Evolutionary conservation across 2,329 filamentous ascomycete genomes (phyloP), one percentile per base, ranked within the genome.

Genomic region (Lecanicillium sp.): DNA sequence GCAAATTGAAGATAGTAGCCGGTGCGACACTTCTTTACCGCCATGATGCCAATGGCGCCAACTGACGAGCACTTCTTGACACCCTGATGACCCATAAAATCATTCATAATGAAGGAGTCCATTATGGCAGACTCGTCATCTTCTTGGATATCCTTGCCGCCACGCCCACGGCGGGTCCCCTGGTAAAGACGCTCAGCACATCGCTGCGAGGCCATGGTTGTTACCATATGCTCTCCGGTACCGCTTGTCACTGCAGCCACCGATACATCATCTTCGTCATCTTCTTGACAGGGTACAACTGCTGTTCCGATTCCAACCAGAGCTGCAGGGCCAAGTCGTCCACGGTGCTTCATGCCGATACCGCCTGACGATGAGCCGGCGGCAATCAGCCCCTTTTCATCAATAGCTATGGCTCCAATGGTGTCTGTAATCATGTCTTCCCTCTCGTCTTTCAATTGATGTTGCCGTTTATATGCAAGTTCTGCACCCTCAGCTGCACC

Each of bases 181-280:
- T 82, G 77, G 55, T 88, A 95, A 18, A 98, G 71, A 33, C 92
- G 78, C 47, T 90, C 84, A 1, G 89, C 88, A 56, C 88, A 94
- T 40, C 83, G 81, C 42, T 83, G 81, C 6, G 92, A 89, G 10
- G 92, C 90, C 73, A 94, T 83, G 1, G 89, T 94, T 1, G 90
- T 96, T 27, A 88, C 86, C 84, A 98, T 98, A 57, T 98, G 92
- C 62, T 98, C 92, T 34, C 92, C 92, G 3, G 92, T 98, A 19
- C 92, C 92, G 56, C 87, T 95, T 29, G 88, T 94, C 17, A 96
- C 87, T 18, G 82, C 80, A 20, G 87, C 90, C 19, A 95, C 87
- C 33, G 74, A 78, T 7, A 79, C 72, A 33, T 71, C 67, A 3
- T 86, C 78, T 6, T 75, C 66, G 53, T 96, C 89, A 20, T 77